Base-by-base conservation (phyloP, 192 early-diverging fungal species). In the Rhizoclosmatium sp. region DNA sequence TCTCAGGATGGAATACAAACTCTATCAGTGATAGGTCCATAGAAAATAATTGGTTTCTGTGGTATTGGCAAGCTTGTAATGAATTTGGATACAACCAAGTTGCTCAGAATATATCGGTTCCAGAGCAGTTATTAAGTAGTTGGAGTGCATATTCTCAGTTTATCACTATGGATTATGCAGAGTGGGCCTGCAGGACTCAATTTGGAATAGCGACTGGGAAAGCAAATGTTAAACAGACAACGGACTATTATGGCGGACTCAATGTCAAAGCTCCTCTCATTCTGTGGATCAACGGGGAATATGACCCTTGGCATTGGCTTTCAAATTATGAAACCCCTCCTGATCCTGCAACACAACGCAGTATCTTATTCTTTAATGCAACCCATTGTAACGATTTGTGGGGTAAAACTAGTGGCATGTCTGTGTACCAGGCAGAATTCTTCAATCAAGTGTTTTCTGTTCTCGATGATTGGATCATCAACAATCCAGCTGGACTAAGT, bases 221-320 rank as follows among this genome's bases (percentile, higher is more conserved):
- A 23, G 47, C 49, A 49, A 41, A 62, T 40, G 23, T 21, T 7
- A 23, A 62, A 19, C 2, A 12, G 21, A 49, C 47, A 10, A 71
- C 48, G 3, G 51, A 14, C 51, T 44, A 71, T 3, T 71, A 31
- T 40, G 51, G 51, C 2, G 69, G 69, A 19, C 51, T 71, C 1
- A 14, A 62, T 19, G 60, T 62, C 7, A 31, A 62, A 62, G 60
- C 5, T 7, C 54, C 75, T 4, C 2, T 21, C 9, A 65, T 76
- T 62, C 19, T 76, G 47, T 76, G 75, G 75, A 31, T 76, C 21
- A 76, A 76, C 60, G 75, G 75, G 9, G 21, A 65, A 39, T 67
- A 59, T 21, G 75, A 76, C 41, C 75, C 75, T 2, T 76, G 75
- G 75, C 75, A 67, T 44, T 76, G 75, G 75, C 64, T 76, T 14